Percentiles rank a stretch among this genome's conserved stretches.
Conservation (phyloP, 768 basidiomycete genomes). For the Lyophyllum decastes region DNA sequence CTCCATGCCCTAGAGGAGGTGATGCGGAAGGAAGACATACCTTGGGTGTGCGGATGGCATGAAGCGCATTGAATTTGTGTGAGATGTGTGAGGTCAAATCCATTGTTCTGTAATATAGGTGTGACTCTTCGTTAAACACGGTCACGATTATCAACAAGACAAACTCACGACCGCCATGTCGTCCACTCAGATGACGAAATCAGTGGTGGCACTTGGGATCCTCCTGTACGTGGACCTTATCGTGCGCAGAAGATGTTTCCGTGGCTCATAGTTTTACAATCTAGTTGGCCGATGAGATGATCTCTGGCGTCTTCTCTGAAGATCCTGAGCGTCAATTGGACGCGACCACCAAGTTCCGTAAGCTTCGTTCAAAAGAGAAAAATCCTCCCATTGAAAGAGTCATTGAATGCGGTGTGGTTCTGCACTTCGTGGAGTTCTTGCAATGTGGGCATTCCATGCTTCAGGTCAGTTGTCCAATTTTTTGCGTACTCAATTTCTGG, state of each 20-base stretch:
- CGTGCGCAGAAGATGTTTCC: conserved; percentile 9
- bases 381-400: conserved; percentile 99
- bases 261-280: conserved; percentile 16
- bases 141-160: too few species aligned
- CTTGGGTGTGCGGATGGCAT: too few species aligned
- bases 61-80: too few species aligned
- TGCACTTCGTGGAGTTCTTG: conserved; percentile 96
- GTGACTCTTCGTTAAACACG: too few species aligned
- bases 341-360: conserved; percentile 97
- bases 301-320: conserved; percentile 88
- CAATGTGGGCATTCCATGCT: conserved; percentile 79
- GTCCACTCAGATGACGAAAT: conserved; percentile 85
- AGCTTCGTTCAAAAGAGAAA: conserved; percentile 98
- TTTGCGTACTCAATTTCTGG: not conserved
- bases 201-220: conserved; percentile 69
- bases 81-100: too few species aligned
- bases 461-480: conserved; percentile 50
- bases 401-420: conserved; percentile 95
- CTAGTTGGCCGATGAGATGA: conserved; percentile 89
- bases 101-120: too few species aligned
- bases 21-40: too few species aligned
- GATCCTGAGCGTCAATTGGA: conserved; percentile 92
- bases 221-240: conserved; percentile 56
- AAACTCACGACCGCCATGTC: conserved; percentile 30
- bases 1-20: too few species aligned